Percentiles rank a stretch among this genome's conserved stretches.
These are phyloP conservation scores for Fusarium sp. DNA, from an alignment of 2,329 filamentous ascomycete species.

Conservation along the genomic window DNA sequence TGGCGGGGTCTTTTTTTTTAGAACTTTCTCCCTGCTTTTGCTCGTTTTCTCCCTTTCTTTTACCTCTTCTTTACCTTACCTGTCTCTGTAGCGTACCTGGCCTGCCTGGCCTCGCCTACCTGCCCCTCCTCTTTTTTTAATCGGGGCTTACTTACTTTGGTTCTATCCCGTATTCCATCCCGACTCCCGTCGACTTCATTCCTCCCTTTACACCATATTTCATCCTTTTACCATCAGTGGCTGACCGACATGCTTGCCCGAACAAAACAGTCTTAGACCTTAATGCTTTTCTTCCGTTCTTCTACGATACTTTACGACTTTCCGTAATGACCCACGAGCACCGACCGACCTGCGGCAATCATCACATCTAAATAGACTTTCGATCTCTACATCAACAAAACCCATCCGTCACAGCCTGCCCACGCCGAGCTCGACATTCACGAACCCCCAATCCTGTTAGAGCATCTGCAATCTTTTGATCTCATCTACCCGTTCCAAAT, in stretches of 20 bases:
- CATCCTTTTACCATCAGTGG: constrained; percentile 34
- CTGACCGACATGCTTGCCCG: constrained; percentile 39
- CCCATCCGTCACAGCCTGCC: constrained; percentile 28
- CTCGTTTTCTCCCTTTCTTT: constrained; percentile 33
- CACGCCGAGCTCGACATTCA: constrained; percentile 34
- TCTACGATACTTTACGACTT: constrained; percentile 46
- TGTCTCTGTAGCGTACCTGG: constrained; percentile 12
- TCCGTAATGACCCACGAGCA: constrained; percentile 47
- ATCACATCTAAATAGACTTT: constrained; percentile 40
- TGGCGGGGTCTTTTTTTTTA: constrained; percentile 27
- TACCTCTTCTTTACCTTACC: neutral
- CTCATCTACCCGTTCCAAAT: neutral
- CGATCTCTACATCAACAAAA: constrained; percentile 25
- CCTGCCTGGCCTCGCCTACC: constrained; percentile 7
- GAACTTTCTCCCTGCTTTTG: constrained; percentile 22
- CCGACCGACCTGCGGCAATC: constrained; percentile 37
- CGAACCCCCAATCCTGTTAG: constrained; percentile 15
- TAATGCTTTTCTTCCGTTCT: constrained; percentile 47
- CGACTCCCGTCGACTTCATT: constrained; percentile 42
- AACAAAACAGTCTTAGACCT: constrained; percentile 45
- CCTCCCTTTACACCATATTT: constrained; percentile 40
- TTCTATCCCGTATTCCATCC: constrained; percentile 41
- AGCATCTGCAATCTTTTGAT: constrained; percentile 11
- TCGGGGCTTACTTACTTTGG: constrained; percentile 37
- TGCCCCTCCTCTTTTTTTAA: constrained; percentile 47